These are phyloP conservation scores for Neonectria ditissima DNA, from an alignment of 2,329 filamentous ascomycete species.

Conservation along the genomic window DNA sequence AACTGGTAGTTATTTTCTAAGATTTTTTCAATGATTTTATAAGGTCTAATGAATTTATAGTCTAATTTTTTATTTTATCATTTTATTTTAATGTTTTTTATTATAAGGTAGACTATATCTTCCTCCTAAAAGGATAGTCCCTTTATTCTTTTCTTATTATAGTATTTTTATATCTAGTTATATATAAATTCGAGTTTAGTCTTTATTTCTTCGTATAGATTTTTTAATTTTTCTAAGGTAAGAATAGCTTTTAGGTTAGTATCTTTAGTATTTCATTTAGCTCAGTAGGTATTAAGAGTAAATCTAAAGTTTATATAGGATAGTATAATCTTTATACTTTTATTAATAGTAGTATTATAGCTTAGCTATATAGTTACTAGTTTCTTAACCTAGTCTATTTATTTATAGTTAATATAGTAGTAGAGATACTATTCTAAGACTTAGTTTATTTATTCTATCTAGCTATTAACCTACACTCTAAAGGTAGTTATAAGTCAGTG, in stretches of 20 bases:
- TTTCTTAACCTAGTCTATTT: conserved; percentile 17
- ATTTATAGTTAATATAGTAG: conserved; percentile 23
- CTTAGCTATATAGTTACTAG: conserved; percentile 6
- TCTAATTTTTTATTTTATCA: conserved; percentile 33
- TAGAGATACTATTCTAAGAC: conserved; percentile 14
- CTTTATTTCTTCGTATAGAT: conserved; percentile 20
- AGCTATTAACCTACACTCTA: conserved; percentile 3
- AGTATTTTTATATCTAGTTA: conserved; percentile 27
- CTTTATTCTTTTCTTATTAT: conserved; percentile 31
- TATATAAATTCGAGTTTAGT: conserved; percentile 2
- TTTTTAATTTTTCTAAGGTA: conserved; percentile 14
- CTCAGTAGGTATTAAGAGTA: conserved; percentile 5
- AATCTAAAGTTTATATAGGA: conserved; percentile 24
- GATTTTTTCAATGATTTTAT: conserved; percentile 32
- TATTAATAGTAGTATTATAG: conserved; percentile 15
- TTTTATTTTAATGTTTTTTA: conserved; percentile 35
- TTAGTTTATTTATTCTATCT: conserved; percentile 14
- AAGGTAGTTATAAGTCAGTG: conserved; percentile 4
- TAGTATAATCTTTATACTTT: conserved; percentile 13
- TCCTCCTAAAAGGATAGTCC: conserved; percentile 25
- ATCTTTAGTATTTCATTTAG: neutral
- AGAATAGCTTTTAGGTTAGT: conserved; percentile 14
- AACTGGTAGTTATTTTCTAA: conserved; percentile 37
- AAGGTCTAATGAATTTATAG: conserved; percentile 35
- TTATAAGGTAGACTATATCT: conserved; percentile 32